Conservation (phyloP, 306 rosid genomes). For the Lathyrus tuberosus region DNA sequence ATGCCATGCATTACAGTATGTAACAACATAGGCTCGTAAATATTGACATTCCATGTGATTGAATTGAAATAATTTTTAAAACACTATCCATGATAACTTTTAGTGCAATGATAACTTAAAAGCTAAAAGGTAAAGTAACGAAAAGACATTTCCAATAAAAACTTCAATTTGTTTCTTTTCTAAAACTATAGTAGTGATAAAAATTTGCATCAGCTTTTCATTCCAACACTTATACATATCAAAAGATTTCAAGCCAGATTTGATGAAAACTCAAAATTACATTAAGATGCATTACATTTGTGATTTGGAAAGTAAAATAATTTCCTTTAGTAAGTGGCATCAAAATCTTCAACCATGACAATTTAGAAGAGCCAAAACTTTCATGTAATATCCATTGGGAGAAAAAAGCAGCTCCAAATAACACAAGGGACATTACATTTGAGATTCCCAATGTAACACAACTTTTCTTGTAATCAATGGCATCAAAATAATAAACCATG, state of each 20-base stretch:
- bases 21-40: constrained; percentile 10
- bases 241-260: background rate
- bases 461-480: no score
- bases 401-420: background rate
- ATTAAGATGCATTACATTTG: constrained; percentile 26
- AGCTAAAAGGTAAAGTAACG: background rate
- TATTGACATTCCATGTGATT: constrained; percentile 2
- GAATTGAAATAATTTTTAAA: constrained; percentile 6
- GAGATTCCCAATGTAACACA: background rate
- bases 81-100: constrained; percentile 5
- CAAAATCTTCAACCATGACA: constrained; percentile 25
- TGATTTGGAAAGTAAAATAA: constrained; percentile 6
- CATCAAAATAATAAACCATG: no score
- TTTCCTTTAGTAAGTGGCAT: background rate
- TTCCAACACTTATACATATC: constrained; percentile 1
- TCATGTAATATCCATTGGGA: constrained; percentile 5
- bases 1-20: constrained; percentile 17
- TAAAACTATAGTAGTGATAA: constrained; percentile 9
- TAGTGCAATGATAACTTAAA: constrained; percentile 13
- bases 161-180: constrained; percentile 26
- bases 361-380: constrained; percentile 4
- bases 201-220: background rate
- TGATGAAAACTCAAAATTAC: constrained; percentile 7
- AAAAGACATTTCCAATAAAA: constrained; percentile 15
- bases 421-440: background rate